These are phyloP conservation scores for Leccinum aurantiacum DNA, from an alignment of 768 basidiomycete genomes.

Conservation along the genomic window DNA sequence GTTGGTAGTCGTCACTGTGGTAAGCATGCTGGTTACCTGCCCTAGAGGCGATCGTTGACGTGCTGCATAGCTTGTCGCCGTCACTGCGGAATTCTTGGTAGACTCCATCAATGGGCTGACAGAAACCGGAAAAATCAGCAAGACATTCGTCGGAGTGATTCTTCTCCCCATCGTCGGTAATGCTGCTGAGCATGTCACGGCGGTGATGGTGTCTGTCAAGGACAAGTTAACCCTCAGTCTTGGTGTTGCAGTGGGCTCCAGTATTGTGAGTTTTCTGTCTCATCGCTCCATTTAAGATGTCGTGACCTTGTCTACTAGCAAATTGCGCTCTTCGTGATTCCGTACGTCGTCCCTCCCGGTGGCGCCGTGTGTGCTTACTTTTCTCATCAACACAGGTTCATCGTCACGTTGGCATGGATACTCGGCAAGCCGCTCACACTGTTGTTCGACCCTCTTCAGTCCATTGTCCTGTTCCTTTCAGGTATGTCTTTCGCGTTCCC, in stretches of 20 bases:
- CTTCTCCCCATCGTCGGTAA: conserved; percentile 92
- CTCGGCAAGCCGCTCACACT: conserved; percentile 77
- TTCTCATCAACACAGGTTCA: conserved; percentile 46
- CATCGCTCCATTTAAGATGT: neutral
- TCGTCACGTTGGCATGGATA: conserved; percentile 79
- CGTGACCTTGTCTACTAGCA: conserved; percentile 45
- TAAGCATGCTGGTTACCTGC: conserved; percentile 33
- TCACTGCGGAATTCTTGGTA: conserved; percentile 69
- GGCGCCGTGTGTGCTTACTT: conserved; percentile 10
- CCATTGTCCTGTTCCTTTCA: conserved; percentile 32
- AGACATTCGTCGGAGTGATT: conserved; percentile 85
- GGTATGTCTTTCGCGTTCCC: conserved; percentile 21
- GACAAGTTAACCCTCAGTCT: conserved; percentile 85
- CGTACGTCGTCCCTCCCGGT: conserved; percentile 37
- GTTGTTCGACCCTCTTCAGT: conserved; percentile 87
- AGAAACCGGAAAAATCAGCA: conserved; percentile 50
- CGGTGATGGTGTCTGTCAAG: conserved; percentile 89
- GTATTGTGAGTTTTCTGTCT: conserved; percentile 53
- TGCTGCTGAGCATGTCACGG: conserved; percentile 89
- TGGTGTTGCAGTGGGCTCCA: conserved; percentile 86
- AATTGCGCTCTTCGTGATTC: conserved; percentile 69
- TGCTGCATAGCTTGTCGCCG: conserved; percentile 45
- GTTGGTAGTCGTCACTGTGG: conserved; percentile 60
- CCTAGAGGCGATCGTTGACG: neutral
- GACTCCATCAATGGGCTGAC: conserved; percentile 80